Conservation (phyloP, 2,329 filamentous ascomycete genomes). For the Arthrobotrys megalospora region DNA sequence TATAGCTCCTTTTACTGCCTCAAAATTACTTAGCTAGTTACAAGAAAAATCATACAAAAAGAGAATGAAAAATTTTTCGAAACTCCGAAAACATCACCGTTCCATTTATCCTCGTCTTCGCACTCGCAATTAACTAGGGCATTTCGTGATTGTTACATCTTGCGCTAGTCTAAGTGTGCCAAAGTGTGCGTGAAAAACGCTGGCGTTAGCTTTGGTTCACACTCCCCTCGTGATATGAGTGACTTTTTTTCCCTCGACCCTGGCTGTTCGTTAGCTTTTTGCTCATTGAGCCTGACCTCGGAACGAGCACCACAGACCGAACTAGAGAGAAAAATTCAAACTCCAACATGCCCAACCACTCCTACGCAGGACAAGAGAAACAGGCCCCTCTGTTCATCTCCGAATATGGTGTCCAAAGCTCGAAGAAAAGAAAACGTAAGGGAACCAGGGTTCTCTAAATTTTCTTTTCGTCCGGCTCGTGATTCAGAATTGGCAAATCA, state of each 20-base stretch:
- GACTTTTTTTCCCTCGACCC: slow-evolving; percentile 44
- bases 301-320: slow-evolving; percentile 43
- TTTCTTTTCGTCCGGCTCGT: slow-evolving; percentile 7
- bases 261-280: slow-evolving; percentile 40
- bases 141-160: slow-evolving; percentile 49
- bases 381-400: slow-evolving; percentile 39
- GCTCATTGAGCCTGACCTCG: slow-evolving; percentile 41
- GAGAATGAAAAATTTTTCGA: slow-evolving; percentile 60
- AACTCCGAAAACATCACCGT: slow-evolving; percentile 55
- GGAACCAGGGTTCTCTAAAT: neutral
- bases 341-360: slow-evolving; percentile 53
- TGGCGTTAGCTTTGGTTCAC: slow-evolving; percentile 39
- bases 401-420: slow-evolving; percentile 24
- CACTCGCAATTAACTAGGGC: slow-evolving; percentile 48
- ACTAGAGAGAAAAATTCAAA: slow-evolving; percentile 25
- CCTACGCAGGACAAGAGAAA: slow-evolving; percentile 20
- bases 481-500: slow-evolving; percentile 27
- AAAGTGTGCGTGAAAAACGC: slow-evolving; percentile 3
- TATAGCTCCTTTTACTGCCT: slow-evolving; percentile 58
- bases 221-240: slow-evolving; percentile 53
- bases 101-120: slow-evolving; percentile 25
- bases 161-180: slow-evolving; percentile 31
- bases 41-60: slow-evolving; percentile 55
- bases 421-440: slow-evolving; percentile 17
- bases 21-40: slow-evolving; percentile 53